A percentile compares a stretch with the other conserved stretches of the same genome.
These are phyloP conservation scores for Boletus pseudo-olivaceus DNA, from an alignment of 768 basidiomycete species.

Conservation along the genomic window DNA sequence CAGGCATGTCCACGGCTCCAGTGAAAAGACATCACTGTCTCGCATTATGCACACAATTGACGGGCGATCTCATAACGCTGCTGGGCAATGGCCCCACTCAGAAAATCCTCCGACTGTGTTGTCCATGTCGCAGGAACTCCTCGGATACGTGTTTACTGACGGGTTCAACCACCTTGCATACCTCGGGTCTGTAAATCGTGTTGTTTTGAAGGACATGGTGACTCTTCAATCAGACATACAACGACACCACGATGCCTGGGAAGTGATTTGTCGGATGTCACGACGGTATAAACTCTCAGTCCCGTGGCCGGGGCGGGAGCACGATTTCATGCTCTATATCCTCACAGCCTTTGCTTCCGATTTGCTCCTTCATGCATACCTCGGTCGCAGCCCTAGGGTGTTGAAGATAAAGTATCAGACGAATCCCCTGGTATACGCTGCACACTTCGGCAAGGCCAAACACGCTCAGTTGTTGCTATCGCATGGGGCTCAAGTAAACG, in stretches of 20 bases:
- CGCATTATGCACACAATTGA: not conserved
- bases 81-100: not conserved
- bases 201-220: constrained; percentile 1
- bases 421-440: constrained; percentile 12
- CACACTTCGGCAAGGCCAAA: constrained; percentile 3
- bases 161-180: constrained; percentile 6
- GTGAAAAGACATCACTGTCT: not conserved
- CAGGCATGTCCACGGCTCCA: not conserved
- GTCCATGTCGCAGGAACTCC: not conserved
- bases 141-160: not conserved
- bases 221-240: not conserved
- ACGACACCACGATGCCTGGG: not conserved
- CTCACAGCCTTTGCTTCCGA: constrained; percentile 3
- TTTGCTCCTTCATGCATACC: constrained; percentile 1
- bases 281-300: not conserved
- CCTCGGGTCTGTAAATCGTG: not conserved
- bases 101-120: not conserved
- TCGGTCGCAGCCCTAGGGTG: not conserved
- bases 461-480: constrained; percentile 1
- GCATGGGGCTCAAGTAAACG: constrained; percentile 1
- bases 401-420: not conserved
- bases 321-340: constrained; percentile 9
- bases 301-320: not conserved
- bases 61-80: not conserved
- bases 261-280: not conserved